phyloP scores from a whole-genome alignment of 371 early-diverging fungal species.

The Cokeromyces recurvatus region DNA sequence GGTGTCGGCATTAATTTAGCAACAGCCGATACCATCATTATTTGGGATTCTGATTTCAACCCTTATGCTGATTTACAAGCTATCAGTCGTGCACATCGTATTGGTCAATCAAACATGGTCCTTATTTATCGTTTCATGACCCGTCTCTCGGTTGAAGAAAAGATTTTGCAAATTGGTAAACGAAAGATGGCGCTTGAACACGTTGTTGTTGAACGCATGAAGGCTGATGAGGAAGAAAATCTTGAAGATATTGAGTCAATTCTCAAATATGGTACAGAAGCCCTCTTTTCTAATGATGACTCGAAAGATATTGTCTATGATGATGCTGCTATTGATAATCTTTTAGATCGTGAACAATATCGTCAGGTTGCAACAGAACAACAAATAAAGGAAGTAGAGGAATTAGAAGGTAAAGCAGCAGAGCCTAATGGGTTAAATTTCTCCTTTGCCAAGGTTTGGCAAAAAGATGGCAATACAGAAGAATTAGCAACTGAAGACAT shows the following conservation, averaged over 20 bases:
- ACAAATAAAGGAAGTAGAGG: slow-evolving; percentile 17
- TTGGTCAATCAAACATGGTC: slow-evolving; percentile 91
- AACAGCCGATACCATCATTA: slow-evolving; percentile 90
- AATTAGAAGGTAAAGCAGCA: slow-evolving; percentile 5
- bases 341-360: slow-evolving; percentile 59
- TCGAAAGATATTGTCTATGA: slow-evolving; percentile 56
- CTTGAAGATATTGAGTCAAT: slow-evolving; percentile 63
- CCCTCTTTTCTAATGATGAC: slow-evolving; percentile 69
- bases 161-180: slow-evolving; percentile 79
- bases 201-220: slow-evolving; percentile 80
- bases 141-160: slow-evolving; percentile 63
- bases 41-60: slow-evolving; percentile 95
- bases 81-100: slow-evolving; percentile 21
- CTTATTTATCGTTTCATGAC: slow-evolving; percentile 85
- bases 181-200: slow-evolving; percentile 86
- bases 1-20: slow-evolving; percentile 95
- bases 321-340: slow-evolving; percentile 47
- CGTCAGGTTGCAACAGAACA: slow-evolving; percentile 7
- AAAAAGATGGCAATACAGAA: slow-evolving; percentile 16
- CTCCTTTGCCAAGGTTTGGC: slow-evolving; percentile 47
- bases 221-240: slow-evolving; percentile 45
- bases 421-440: slow-evolving; percentile 22
- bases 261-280: slow-evolving; percentile 76
- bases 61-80: slow-evolving; percentile 84
- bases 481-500: slow-evolving; percentile 8